Percentiles rank a stretch among this genome's conserved stretches.
Conservation (phyloP, 441 rosid species). For the Euphorbia schlechtendalii region DNA sequence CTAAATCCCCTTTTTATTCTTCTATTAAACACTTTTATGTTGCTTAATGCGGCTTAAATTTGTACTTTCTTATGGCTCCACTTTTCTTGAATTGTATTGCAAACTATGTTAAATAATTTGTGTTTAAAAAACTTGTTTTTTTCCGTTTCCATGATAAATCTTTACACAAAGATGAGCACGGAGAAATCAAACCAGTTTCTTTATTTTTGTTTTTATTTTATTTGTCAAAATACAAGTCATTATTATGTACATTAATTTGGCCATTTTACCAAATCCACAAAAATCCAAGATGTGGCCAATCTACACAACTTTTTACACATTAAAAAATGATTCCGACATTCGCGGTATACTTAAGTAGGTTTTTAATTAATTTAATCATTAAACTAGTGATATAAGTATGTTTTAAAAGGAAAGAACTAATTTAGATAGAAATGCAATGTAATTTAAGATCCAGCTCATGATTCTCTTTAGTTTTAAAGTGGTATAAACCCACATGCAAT, state of each 20-base stretch:
- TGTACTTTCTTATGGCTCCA: constrained; percentile 14
- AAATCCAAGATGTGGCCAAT: constrained; percentile 17
- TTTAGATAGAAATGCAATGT: constrained; percentile 23
- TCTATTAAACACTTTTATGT: constrained; percentile 19
- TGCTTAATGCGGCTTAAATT: constrained; percentile 19
- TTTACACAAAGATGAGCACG: not conserved
- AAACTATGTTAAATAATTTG: not conserved
- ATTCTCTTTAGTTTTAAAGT: constrained; percentile 33
- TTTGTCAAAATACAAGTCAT: not conserved
- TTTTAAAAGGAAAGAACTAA: constrained; percentile 2
- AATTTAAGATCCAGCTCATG: constrained; percentile 34
- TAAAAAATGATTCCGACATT: constrained; percentile 20
- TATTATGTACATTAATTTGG: no score
- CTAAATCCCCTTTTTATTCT: constrained; percentile 28
- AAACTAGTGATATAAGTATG: constrained; percentile 1
- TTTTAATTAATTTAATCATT: not conserved
- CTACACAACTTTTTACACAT: constrained; percentile 5
- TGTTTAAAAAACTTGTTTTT: no score
- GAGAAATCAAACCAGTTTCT: not conserved
- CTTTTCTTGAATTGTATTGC: constrained; percentile 2
- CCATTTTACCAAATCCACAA: constrained; percentile 1
- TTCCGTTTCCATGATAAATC: not conserved
- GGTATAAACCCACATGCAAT: constrained; percentile 35
- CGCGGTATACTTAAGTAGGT: constrained; percentile 12
- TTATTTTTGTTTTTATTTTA: not conserved